A percentile compares a stretch with the other conserved stretches of the same genome.
Conservation (phyloP, 2,329 filamentous ascomycete genomes). For the Phyllosticta citribraziliensis region DNA sequence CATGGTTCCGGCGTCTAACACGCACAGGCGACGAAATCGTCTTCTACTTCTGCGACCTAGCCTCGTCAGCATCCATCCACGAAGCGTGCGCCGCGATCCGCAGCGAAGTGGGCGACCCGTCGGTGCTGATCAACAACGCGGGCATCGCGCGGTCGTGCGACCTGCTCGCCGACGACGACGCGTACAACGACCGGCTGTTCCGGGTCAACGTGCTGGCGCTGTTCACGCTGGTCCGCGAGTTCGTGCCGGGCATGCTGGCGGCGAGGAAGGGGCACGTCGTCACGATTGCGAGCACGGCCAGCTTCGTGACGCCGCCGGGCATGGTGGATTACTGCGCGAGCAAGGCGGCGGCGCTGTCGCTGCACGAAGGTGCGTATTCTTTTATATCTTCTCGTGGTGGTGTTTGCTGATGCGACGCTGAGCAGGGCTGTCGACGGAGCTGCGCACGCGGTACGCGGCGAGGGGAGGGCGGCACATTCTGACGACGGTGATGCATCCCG, state of each 20-base stretch:
- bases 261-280: slow-evolving; percentile 23
- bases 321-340: slow-evolving; percentile 22
- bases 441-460: slow-evolving; percentile 16
- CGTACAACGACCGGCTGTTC: slow-evolving; percentile 19
- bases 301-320: slow-evolving; percentile 17
- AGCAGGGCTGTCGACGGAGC: slow-evolving; percentile 19
- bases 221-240: slow-evolving; percentile 20
- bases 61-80: slow-evolving; percentile 14
- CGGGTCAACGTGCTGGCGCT: slow-evolving; percentile 23
- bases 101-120: slow-evolving; percentile 17
- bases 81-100: slow-evolving; percentile 16
- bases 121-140: slow-evolving; percentile 24
- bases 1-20: neutral
- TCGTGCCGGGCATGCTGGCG: slow-evolving; percentile 22
- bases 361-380: slow-evolving; percentile 17
- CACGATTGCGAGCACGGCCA: slow-evolving; percentile 22
- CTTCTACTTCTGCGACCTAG: slow-evolving; percentile 21
- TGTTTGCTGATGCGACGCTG: neutral
- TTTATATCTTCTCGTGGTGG: neutral
- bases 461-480: slow-evolving; percentile 18
- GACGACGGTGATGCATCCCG: slow-evolving; percentile 21
- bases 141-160: slow-evolving; percentile 14
- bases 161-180: slow-evolving; percentile 17
- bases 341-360: slow-evolving; percentile 20
- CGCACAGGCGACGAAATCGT: slow-evolving; percentile 18